Evolutionary conservation across 257 asterid genomes (phyloP), one percentile per base, ranked within the genome.

Genomic region (Catharanthus roseus): DNA sequence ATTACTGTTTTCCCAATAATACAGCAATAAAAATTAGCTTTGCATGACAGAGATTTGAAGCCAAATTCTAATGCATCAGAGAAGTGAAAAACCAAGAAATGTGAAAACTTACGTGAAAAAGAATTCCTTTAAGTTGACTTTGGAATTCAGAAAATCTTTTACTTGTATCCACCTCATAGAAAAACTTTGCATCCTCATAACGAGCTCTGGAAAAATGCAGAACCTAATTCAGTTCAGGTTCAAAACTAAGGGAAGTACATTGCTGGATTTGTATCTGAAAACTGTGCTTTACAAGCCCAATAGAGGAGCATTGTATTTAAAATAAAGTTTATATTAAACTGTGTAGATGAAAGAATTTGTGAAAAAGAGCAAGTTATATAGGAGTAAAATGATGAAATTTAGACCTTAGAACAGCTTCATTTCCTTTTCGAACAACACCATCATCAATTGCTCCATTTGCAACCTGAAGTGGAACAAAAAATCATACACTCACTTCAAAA

Each of bases 351-450:
- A 68, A 60, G 66, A 65, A 71, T 36, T 49, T 11, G 47, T 66
- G 33, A 67, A 41, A 39, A 56, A 23, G 3, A 60, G 42, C 61
- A 18, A 76, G 64, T 13, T 38, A 24, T 62, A 58, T 16, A 45
- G 34, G n/a, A 61, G 67, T 61, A 34, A 62, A 28, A 34, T 34
- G 15, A 34, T 41, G 67, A 8, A 61, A 62, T 0, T 5, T 34
- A 33, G 77, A 93, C 98, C 98, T 87, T 63, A 91, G 91, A 49
- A 93, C 97, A 83, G 96, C 97, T 84, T 93, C 99, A 85, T 93
- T 91, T 84, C 97, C 99, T 83, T 85, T 88, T 77, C 88, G 86
- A 67, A 89, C 99, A 64, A 84, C 90, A 73, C n/a, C 55, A 67
- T 86, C 92, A 86, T 85, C 82, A 73, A 93, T 91, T 80, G 91